Evolutionary conservation across 1,139 yeast species (phyloP).

Genomic region (Candida buenavistaensis): DNA sequence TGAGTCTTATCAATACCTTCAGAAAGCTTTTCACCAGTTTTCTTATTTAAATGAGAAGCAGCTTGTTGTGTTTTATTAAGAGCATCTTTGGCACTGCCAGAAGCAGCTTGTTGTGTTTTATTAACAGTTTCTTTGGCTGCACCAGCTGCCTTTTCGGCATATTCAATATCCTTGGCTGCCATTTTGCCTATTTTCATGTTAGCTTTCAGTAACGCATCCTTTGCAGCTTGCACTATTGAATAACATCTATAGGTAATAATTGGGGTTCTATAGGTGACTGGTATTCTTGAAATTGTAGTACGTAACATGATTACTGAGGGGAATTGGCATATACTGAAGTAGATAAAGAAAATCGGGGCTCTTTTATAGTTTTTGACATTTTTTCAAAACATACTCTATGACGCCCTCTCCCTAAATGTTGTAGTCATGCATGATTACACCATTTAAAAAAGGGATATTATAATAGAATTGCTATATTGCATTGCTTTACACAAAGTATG

Average conservation of each 20-base stretch:
- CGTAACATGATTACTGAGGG: slow-evolving; percentile 6
- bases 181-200: slow-evolving; percentile 18
- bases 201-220: slow-evolving; percentile 33
- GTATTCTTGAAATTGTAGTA: slow-evolving; percentile 7
- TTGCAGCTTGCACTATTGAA: slow-evolving; percentile 36
- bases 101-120: slow-evolving; percentile 24
- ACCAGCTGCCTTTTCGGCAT: slow-evolving; percentile 23
- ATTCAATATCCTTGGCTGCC: slow-evolving; percentile 36
- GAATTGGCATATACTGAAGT: too few relatives aligned
- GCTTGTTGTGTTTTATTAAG: slow-evolving; percentile 28
- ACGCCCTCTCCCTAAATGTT: slow-evolving; percentile 1
- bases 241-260: slow-evolving; percentile 16
- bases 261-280: slow-evolving; percentile 2
- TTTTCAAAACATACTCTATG: not conserved
- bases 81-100: slow-evolving; percentile 14
- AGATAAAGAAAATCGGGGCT: too few relatives aligned
- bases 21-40: slow-evolving; percentile 30
- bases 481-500: too few relatives aligned
- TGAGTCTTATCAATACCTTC: slow-evolving; percentile 28
- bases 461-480: too few relatives aligned
- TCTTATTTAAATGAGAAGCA: slow-evolving; percentile 21
- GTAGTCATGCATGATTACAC: slow-evolving; percentile 5
- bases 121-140: slow-evolving; percentile 20
- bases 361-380: not conserved
- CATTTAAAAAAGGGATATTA: not conserved